phyloP scores from a whole-genome alignment of 352 stramenopile species.

The Aphanomyces astaci region DNA sequence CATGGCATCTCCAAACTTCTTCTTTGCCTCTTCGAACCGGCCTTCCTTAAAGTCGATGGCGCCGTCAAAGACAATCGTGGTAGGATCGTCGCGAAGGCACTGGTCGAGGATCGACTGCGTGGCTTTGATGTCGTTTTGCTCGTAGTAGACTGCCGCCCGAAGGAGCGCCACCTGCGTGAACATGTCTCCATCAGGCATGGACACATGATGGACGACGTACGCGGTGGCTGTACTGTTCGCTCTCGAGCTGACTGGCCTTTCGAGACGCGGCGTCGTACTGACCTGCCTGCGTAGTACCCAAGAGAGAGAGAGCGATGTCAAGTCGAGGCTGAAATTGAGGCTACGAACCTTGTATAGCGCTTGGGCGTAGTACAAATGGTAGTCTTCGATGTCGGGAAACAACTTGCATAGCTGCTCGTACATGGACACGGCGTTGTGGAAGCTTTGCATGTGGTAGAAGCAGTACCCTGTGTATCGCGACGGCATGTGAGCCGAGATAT shows the following conservation, averaged over 20 bases:
- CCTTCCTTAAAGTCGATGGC: slow-evolving; percentile 82
- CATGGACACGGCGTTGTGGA: slow-evolving; percentile 80
- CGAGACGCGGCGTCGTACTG: slow-evolving; percentile 74
- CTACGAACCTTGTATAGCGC: slow-evolving; percentile 86
- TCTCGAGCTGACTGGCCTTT: slow-evolving; percentile 74
- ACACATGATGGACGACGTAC: slow-evolving; percentile 29
- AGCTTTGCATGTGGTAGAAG: slow-evolving; percentile 96
- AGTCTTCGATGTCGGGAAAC: slow-evolving; percentile 92
- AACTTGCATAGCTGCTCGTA: slow-evolving; percentile 92
- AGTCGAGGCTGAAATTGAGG: too few species aligned
- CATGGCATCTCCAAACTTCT: slow-evolving; percentile 89
- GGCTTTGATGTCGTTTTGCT: slow-evolving; percentile 90
- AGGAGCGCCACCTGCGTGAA: slow-evolving; percentile 57
- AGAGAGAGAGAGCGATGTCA: neutral
- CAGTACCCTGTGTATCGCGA: slow-evolving; percentile 92
- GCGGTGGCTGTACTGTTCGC: slow-evolving; percentile 80
- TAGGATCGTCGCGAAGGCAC: slow-evolving; percentile 88
- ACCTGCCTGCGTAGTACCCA: slow-evolving; percentile 28
- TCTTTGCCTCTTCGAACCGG: slow-evolving; percentile 82
- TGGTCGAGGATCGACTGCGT: slow-evolving; percentile 88
- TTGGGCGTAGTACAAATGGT: slow-evolving; percentile 94
- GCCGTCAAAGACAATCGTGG: slow-evolving; percentile 81
- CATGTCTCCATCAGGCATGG: neutral
- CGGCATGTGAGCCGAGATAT: neutral
- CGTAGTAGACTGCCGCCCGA: slow-evolving; percentile 91